Conservation (phyloP, 371 early-diverging fungal genomes). For the Coemansia sp. region DNA sequence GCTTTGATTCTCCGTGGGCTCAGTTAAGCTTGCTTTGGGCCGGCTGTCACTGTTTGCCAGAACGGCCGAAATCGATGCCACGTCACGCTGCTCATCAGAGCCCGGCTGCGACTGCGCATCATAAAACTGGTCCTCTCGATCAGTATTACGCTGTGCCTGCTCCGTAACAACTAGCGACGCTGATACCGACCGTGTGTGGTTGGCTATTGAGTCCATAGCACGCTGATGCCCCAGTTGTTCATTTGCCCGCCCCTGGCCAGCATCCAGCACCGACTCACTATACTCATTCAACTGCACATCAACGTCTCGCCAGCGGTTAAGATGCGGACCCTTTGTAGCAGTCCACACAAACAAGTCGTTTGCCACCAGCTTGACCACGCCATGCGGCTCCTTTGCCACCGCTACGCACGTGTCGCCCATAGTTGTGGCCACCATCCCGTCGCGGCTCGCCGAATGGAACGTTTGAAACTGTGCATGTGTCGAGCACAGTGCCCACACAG, state of each 20-base stretch:
- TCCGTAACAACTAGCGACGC: conserved; percentile 38
- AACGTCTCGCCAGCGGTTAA: conserved; percentile 76
- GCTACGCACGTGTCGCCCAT: conserved; percentile 63
- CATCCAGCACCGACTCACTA: conserved; percentile 19
- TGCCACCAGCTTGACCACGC: conserved; percentile 74
- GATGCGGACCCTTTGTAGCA: conserved; percentile 75
- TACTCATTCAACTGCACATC: neutral
- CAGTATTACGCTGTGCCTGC: conserved; percentile 21
- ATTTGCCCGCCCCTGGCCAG: conserved; percentile 7
- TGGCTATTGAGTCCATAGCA: conserved; percentile 6
- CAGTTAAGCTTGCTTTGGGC: neutral
- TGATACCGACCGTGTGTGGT: neutral
- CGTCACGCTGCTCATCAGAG: neutral
- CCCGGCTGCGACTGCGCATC: conserved; percentile 15
- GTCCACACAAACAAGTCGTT: conserved; percentile 89
- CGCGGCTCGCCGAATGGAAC: conserved; percentile 90
- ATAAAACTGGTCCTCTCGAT: conserved; percentile 23
- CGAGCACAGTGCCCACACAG: conserved; percentile 89
- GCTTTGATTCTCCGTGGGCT: neutral
- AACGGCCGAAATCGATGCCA: neutral
- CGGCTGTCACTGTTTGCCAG: neutral
- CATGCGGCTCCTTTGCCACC: conserved; percentile 77
- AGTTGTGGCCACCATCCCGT: conserved; percentile 86
- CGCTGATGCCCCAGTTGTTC: conserved; percentile 15
- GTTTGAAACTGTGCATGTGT: conserved; percentile 77